Base-by-base conservation (phyloP, 345 rosid genomes). In the Syzygium grande region DNA sequence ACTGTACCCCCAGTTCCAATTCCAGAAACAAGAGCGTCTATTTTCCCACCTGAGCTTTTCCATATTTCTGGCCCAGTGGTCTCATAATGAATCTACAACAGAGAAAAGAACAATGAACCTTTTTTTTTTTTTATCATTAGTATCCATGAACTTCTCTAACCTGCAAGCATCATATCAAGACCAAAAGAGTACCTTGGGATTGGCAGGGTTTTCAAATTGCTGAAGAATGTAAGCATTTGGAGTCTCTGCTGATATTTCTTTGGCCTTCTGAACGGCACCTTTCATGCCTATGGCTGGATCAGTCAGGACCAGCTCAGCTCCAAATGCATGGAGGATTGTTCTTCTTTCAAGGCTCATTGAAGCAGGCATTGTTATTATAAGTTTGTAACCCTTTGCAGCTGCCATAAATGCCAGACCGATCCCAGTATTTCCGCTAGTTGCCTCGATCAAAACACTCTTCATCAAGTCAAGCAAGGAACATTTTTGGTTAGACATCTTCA, bases 321-420 rank as follows among this genome's bases (percentile, higher is more conserved):
- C 97, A 88, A 95, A 94, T 86, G 94, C 98, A 80, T 92, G 93
- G 85, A 95, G 98, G 86, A 95, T 92, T 89, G 93, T 95, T 92
- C 96, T 94, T 93, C 98, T 94, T 88, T 95, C 98, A n/a, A 94
- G 90, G 89, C 98, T 95, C 98, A 95, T 93, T 29, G 96, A 92
- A 87, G 98, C 91, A 85, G 98, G 98, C 98, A 95, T 95, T 41
- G 95, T 93, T 77, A 95, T 92, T 68, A 95, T 94, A 55, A 94
- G 94, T 86, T 80, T 94, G 91, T 95, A 95, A 77, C 98, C 94
- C 91, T 93, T 95, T 23, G 94, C 96, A 63, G 98, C 96, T 41
- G 96, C 96, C 89, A 94, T 91, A 89, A 95, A 95, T 84, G 98
- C 98, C 92, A 94, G 89, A 77, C 96, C 96, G 38, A 94, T 94